A percentile compares a stretch with the other conserved stretches of the same genome.
Conservation (phyloP, 345 rosid species). For the Clarkia xantiana region DNA sequence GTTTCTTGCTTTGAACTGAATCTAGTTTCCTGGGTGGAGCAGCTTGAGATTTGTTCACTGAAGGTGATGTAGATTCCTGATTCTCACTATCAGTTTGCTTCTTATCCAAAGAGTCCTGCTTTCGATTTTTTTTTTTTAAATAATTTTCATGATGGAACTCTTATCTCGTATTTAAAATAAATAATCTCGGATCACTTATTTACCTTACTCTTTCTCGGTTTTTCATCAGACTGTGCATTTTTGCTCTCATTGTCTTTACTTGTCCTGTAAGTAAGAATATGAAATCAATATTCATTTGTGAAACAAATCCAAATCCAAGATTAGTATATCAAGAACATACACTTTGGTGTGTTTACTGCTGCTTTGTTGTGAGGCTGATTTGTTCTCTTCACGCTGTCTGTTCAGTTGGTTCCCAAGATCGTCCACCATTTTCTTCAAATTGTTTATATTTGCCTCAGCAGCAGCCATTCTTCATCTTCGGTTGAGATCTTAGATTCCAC, state of each 20-base stretch:
- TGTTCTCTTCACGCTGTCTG: constrained; percentile 30
- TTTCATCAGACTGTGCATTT: constrained; percentile 19
- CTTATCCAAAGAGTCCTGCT: background rate
- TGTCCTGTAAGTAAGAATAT: constrained; percentile 23
- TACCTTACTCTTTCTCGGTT: constrained; percentile 43
- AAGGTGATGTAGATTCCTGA: background rate
- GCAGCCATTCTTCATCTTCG: constrained; percentile 44
- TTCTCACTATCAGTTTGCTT: too few relatives aligned
- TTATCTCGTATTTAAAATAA: background rate
- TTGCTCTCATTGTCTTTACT: constrained; percentile 32
- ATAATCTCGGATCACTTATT: background rate
- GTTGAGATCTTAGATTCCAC: too few relatives aligned
- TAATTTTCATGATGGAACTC: background rate
- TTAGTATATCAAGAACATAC: constrained; percentile 20
- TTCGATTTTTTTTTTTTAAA: too few relatives aligned
- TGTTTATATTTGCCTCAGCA: constrained; percentile 45
- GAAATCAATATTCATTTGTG: too few relatives aligned
- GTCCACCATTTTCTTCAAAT: constrained; percentile 47
- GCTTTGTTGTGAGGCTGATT: constrained; percentile 12
- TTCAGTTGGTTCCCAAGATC: constrained; percentile 39
- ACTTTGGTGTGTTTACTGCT: constrained; percentile 20
- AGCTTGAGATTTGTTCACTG: constrained; percentile 22
- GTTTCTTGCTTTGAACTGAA: too few relatives aligned
- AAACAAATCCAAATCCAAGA: background rate
- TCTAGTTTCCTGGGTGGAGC: constrained; percentile 11